Base-by-base conservation (phyloP, 106 monocot species). In the Apostasia ramifera region DNA sequence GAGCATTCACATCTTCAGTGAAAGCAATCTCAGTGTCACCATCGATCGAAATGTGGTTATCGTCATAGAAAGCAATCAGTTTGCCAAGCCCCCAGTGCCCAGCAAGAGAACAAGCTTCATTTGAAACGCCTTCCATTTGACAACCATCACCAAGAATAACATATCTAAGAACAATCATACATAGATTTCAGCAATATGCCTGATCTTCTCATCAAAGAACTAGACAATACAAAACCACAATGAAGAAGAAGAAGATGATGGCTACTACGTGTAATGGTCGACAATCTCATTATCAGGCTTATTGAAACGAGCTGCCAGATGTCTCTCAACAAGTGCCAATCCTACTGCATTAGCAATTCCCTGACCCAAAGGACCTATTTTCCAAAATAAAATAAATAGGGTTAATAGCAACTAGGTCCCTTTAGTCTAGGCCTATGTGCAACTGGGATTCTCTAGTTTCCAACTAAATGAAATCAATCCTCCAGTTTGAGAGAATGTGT, bases 1-100 rank as follows among this genome's bases (percentile, higher is more conserved):
- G 91, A 3, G 91, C 80, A 54, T 57, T 84, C 9, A 95, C 94
- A 74, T 95, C 94, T 76, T 95, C 94, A 1, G 94, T 88, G 67
- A 95, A 95, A 7, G 94, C 88, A 80, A 95, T 91, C 71, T 95
- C 94, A 15, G 94, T 95, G 80, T 95, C 91, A 64, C 94, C 94
- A 59, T 95, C 94, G 69, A 91, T 95, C 13, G 94, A 95, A 44
- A 95, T 95, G 70, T 95, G 94, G 79, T 95, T 95, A 61, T 95
- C 94, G 78, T 95, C 94, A 69, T 95, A 95, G 72, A 95, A 91
- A 15, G 94, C 94, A 66, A 95, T 91, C 46, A 95, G 72, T 57
- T 95, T 95, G 3, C 94, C 94, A 6, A 95, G 81, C 55, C 91
- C 94, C 94, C 94, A 95, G 44, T 95, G 94, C 9, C 85, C 94